Evolutionary conservation across 1,284 basidiomycete species (phyloP).

Genomic region (Melampsora abietis-canadensis): DNA sequence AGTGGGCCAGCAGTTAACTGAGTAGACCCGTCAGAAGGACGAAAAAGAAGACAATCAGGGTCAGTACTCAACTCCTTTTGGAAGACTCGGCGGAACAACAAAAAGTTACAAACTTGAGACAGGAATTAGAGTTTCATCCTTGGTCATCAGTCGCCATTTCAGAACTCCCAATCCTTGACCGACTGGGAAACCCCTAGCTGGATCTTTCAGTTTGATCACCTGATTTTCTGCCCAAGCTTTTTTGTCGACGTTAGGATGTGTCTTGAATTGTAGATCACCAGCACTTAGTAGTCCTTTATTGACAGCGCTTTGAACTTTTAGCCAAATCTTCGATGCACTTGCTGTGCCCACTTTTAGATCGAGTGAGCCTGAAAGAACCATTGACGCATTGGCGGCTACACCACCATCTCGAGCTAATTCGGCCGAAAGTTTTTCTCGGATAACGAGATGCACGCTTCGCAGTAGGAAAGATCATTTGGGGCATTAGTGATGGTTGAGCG

Average conservation of each 20-base stretch:
- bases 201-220: constrained; percentile 78
- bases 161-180: constrained; percentile 79
- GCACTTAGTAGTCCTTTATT: constrained; percentile 63
- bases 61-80: not conserved
- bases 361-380: constrained; percentile 72
- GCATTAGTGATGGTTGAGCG: too few relatives aligned
- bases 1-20: constrained; percentile 94
- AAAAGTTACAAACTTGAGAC: constrained; percentile 69
- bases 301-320: constrained; percentile 62
- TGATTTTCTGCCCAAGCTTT: constrained; percentile 66
- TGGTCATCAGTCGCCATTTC: constrained; percentile 86
- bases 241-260: constrained; percentile 91
- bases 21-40: not conserved
- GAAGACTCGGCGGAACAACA: not conserved
- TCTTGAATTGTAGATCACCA: constrained; percentile 84
- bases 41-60: constrained; percentile 3
- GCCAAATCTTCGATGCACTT: constrained; percentile 68
- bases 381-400: constrained; percentile 70
- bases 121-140: constrained; percentile 86
- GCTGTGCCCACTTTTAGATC: constrained; percentile 80
- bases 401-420: constrained; percentile 85
- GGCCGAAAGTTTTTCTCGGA: constrained; percentile 78
- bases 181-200: constrained; percentile 78
- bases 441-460: constrained; percentile 73
- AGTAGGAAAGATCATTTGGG: not conserved